phyloP scores from a whole-genome alignment of 257 asterid genomes.

The Solanum bulbocastanum region DNA sequence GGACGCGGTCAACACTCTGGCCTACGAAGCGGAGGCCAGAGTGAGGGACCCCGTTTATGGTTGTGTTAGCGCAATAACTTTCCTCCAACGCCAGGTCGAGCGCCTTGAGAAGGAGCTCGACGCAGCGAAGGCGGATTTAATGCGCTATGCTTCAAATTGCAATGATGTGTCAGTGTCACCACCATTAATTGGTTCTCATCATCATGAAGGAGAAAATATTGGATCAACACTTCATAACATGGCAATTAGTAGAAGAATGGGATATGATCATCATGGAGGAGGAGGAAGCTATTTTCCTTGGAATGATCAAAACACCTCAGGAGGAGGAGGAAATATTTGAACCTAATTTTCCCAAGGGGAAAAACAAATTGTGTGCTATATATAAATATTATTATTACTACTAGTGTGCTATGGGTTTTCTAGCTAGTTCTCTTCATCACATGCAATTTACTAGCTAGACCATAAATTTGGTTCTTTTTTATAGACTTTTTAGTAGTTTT shows the following conservation, averaged over 20 bases:
- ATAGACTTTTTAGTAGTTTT: not conserved
- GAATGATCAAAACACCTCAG: slow-evolving; percentile 8
- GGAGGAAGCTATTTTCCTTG: slow-evolving; percentile 2
- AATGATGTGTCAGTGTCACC: not conserved
- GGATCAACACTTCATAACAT: not conserved
- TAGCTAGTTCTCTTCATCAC: not conserved
- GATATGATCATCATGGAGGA: not conserved
- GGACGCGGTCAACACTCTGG: slow-evolving; percentile 36
- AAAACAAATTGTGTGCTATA: not conserved
- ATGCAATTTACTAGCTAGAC: slow-evolving; percentile 12
- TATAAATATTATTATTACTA: not conserved
- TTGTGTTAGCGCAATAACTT: slow-evolving; percentile 35
- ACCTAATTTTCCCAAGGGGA: not conserved
- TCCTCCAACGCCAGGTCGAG: slow-evolving; percentile 33
- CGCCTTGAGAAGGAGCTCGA: slow-evolving; percentile 35
- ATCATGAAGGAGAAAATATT: not conserved
- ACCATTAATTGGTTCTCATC: not conserved
- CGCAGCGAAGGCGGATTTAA: slow-evolving; percentile 21
- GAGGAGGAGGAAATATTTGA: slow-evolving; percentile 9
- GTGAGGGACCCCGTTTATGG: slow-evolving; percentile 42
- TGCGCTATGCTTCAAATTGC: slow-evolving; percentile 8
- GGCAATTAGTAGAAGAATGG: not conserved
- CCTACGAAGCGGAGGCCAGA: slow-evolving; percentile 45
- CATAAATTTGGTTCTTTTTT: slow-evolving; percentile 4
- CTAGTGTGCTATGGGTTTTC: slow-evolving; percentile 3